Base-by-base conservation (phyloP, 1,284 basidiomycete genomes). In the Fomitopsis schrenkii region DNA sequence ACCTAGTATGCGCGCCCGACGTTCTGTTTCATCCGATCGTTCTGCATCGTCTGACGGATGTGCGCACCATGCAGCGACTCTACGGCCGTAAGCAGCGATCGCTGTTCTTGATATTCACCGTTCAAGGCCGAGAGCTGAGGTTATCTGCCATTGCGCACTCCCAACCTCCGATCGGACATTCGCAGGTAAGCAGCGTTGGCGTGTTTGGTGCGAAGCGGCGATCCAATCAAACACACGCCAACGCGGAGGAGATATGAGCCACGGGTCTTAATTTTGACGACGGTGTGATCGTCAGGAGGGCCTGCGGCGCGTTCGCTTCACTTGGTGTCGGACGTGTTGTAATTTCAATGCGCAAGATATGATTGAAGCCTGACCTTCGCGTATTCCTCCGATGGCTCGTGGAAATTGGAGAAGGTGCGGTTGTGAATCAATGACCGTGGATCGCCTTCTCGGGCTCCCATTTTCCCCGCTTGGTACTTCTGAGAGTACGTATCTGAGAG, bases 151-250 rank as follows among this genome's bases (percentile, higher is more conserved):
- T 30, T 53, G 26, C 33, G n/a, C 52, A 38, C 52, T 26, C 9
- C n/a, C 52, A 38, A 54, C 52, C 36, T 54, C 52, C 52, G 52
- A 54, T 54, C 52, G 52, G 52, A 54, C 52, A 54, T 54, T 54
- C 22, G 48, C 28, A 50, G 14, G 48, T 50, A 50, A 50, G 48
- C 48, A 50, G 28, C 7, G 12, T 17, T 33, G 35, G 48, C 48
- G 48, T 50, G 28, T 15, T 22, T 33, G 28, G 30, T 33, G 48
- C 14, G 48, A 50, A 33, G 48, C 48, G 28, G 9, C 28, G 28
- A 33, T 50, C 48, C 28, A 50, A 33, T 33, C 48, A 50, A 50
- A 50, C 2, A 10, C 12, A 5, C 48, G 48, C 48, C 28, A 50
- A 50, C 26, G 48, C 28, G 48, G 28, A 15, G 48, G 12, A 50